phyloP scores from a whole-genome alignment of 371 early-diverging fungal species.

The Apophysomyces elegans region DNA sequence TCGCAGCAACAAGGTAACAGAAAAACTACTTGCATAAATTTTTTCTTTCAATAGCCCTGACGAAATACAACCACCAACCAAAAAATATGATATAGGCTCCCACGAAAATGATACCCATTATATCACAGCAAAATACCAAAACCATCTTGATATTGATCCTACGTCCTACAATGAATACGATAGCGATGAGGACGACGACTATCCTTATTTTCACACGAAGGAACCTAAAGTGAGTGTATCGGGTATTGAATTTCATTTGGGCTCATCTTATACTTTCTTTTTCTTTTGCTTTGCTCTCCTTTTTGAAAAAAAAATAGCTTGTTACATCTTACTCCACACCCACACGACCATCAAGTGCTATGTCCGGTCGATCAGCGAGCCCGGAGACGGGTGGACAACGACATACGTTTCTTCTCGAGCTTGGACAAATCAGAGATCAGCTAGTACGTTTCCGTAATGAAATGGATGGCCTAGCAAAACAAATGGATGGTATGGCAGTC shows the following conservation, averaged over 20 bases:
- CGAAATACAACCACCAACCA: too few species aligned
- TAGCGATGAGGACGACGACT: conserved; percentile 1
- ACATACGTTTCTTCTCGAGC: conserved; percentile 38
- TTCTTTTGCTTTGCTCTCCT: background rate
- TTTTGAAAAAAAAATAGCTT: conserved; percentile 8
- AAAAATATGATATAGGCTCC: background rate
- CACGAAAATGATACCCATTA: conserved; percentile 2
- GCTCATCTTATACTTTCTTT: conserved; percentile 7
- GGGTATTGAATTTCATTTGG: background rate
- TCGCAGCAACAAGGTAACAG: conserved; percentile 15
- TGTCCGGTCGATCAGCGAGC: background rate
- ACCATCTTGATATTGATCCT: conserved; percentile 4
- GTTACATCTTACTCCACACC: conserved; percentile 9
- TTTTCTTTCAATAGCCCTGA: background rate
- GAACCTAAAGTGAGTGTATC: background rate
- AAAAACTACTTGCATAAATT: conserved; percentile 2
- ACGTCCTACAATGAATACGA: conserved; percentile 2
- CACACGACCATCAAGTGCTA: conserved; percentile 9
- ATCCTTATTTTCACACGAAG: background rate
- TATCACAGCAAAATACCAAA: conserved; percentile 7
- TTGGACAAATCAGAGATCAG: conserved; percentile 55
- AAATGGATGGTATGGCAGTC: conserved; percentile 40
- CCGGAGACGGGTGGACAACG: conserved; percentile 16
- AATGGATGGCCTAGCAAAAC: conserved; percentile 57
- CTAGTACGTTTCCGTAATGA: conserved; percentile 57